phyloP scores from a whole-genome alignment of 805 yeast species.

The Diddensiella caesifluorescens region DNA sequence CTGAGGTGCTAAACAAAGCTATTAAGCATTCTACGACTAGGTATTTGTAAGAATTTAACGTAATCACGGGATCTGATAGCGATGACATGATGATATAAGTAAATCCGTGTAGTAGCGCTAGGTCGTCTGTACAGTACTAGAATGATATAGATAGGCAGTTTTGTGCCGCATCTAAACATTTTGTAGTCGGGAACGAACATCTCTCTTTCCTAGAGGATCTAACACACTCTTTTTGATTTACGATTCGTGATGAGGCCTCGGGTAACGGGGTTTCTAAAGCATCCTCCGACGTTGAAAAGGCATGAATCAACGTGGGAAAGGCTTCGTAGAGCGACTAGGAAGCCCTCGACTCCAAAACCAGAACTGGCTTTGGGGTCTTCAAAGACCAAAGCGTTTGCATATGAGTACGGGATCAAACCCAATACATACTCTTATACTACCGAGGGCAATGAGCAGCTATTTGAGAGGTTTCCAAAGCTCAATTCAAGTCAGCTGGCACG shows the following conservation, averaged over 20 bases:
- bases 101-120: no score
- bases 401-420: slow-evolving; percentile 34
- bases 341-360: neutral
- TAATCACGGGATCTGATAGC: no score
- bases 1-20: no score
- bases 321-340: slow-evolving; percentile 11
- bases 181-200: no score
- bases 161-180: no score
- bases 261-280: neutral
- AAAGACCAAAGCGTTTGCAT: slow-evolving; percentile 16
- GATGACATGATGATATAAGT: no score
- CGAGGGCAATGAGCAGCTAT: slow-evolving; percentile 34
- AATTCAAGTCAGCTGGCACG: slow-evolving; percentile 34
- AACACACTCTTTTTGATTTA: no score
- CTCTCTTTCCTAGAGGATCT: no score
- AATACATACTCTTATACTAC: slow-evolving; percentile 32
- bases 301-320: slow-evolving; percentile 13
- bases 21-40: no score
- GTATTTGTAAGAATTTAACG: no score
- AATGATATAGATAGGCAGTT: no score
- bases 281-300: neutral
- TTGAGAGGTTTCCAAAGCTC: slow-evolving; percentile 42
- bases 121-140: no score
- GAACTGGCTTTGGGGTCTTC: neutral
- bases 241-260: slow-evolving; percentile 1